Evolutionary conservation across 1,284 basidiomycete species (phyloP), one percentile per base, ranked within the genome.

Genomic region (Ustilago loliicola): DNA sequence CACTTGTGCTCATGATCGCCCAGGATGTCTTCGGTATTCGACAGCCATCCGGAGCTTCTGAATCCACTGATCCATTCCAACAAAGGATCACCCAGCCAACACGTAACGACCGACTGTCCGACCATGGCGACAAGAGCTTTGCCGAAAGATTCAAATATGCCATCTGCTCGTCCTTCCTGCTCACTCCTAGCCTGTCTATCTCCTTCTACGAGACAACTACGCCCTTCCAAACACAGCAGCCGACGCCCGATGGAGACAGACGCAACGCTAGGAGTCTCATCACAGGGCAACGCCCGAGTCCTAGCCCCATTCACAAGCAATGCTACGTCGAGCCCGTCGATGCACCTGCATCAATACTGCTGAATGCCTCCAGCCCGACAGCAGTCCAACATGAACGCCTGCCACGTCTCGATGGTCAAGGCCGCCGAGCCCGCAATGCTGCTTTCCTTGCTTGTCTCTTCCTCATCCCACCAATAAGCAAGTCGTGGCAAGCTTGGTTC

Each of bases 121-220:
- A 68, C 32, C 61, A 61, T 21, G 51, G 50, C n/a, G 45, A 29
- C 30, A 51, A 50, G 15, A 55, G 58, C 50, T 85, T 85, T 54
- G 68, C 78, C 6, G 84, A 86, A 53, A 66, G 55, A n/a, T 84
- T 86, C 78, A 84, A 83, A 52, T 81, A 82, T 45, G 60, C 67
- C 54, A 71, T 86, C 56, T 84, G 81, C 63, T 83, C 84, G 5
- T 85, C 83, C 7, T 84, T 81, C 61, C 79, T 86, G 23, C 77
- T 86, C 34, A 83, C 82, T 2, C 67, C 81, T 6, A 79, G 67
- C 40, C 75, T 86, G 29, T 84, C 83, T 21, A 84, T 86, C 45
- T 84, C 83, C 13, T 80, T 81, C 60, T 86, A 85, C 72, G 83
- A 79, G 15, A 57, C 74, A 9, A 66, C 40, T 19, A 65, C 65